phyloP scores from a whole-genome alignment of 2,329 filamentous ascomycete genomes.

The Onygena corvina region DNA sequence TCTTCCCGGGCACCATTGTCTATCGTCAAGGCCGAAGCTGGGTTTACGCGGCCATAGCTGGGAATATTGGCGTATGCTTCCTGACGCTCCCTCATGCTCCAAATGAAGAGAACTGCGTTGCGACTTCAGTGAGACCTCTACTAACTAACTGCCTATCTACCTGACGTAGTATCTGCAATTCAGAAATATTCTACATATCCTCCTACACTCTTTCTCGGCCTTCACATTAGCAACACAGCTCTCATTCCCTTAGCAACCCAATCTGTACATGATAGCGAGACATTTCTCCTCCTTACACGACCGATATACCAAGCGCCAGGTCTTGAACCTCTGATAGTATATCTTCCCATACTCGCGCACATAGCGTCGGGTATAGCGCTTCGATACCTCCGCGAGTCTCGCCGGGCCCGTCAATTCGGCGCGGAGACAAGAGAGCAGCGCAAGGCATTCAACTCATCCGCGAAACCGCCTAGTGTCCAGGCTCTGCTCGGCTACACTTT shows the following conservation, averaged over 20 bases:
- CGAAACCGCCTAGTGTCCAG: conserved; percentile 55
- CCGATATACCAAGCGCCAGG: conserved; percentile 81
- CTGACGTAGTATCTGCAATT: conserved; percentile 51
- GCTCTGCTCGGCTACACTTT: conserved; percentile 62
- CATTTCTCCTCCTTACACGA: conserved; percentile 77
- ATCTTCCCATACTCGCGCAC: conserved; percentile 61
- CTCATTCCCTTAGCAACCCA: conserved; percentile 63
- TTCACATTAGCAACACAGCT: conserved; percentile 73
- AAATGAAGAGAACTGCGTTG: neutral
- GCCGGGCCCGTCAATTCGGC: conserved; percentile 64
- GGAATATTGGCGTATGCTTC: conserved; percentile 59
- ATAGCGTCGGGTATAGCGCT: conserved; percentile 64
- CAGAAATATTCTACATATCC: conserved; percentile 86
- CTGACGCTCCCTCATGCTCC: neutral
- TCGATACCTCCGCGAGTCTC: conserved; percentile 59
- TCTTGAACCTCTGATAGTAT: conserved; percentile 68
- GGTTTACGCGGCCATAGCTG: conserved; percentile 59
- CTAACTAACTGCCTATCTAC: neutral
- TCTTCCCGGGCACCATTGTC: neutral
- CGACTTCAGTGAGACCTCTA: neutral
- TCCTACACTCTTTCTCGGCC: conserved; percentile 60
- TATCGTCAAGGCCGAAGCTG: conserved; percentile 20
- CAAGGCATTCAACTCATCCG: conserved; percentile 20
- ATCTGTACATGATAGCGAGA: conserved; percentile 63
- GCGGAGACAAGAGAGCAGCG: conserved; percentile 47